Percentiles rank a stretch among this genome's conserved stretches.
These are phyloP conservation scores for Camellia japonica DNA, from an alignment of 148 eudicot species.

Conservation along the genomic window DNA sequence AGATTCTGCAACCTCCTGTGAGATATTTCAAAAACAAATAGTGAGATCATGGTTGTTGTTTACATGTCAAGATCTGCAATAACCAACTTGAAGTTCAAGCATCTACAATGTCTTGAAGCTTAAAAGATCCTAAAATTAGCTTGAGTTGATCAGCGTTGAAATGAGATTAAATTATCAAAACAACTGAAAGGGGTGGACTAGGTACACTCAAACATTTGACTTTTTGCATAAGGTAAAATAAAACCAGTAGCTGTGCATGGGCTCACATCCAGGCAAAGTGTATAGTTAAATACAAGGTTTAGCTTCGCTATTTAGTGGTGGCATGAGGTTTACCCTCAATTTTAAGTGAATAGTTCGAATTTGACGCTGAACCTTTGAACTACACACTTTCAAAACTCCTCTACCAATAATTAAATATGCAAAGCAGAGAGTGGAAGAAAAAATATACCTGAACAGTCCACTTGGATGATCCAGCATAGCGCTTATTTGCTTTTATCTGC, in stretches of 20 bases:
- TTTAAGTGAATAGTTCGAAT: not conserved
- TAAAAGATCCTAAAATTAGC: not conserved
- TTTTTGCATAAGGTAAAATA: too few species aligned
- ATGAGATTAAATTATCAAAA: not conserved
- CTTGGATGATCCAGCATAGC: constrained; percentile 85
- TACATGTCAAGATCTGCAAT: not conserved
- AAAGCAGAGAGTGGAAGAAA: not conserved
- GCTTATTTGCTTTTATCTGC: constrained; percentile 87
- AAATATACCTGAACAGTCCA: constrained; percentile 84
- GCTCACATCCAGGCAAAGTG: not conserved
- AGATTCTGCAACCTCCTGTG: constrained; percentile 79
- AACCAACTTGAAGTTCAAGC: not conserved
- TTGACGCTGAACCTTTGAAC: not conserved
- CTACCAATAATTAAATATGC: not conserved
- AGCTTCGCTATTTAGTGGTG: not conserved
- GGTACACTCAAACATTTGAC: not conserved
- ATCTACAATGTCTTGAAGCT: not conserved
- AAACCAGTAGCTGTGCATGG: not conserved
- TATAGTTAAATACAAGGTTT: not conserved
- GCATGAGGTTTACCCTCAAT: not conserved
- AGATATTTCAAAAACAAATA: constrained; percentile 4
- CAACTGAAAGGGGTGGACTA: not conserved
- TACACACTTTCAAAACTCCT: not conserved
- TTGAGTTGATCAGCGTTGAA: not conserved
- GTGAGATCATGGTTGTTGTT: not conserved